These are phyloP conservation scores for Vigna hirtella DNA, from an alignment of 306 rosid genomes.

Conservation along the genomic window DNA sequence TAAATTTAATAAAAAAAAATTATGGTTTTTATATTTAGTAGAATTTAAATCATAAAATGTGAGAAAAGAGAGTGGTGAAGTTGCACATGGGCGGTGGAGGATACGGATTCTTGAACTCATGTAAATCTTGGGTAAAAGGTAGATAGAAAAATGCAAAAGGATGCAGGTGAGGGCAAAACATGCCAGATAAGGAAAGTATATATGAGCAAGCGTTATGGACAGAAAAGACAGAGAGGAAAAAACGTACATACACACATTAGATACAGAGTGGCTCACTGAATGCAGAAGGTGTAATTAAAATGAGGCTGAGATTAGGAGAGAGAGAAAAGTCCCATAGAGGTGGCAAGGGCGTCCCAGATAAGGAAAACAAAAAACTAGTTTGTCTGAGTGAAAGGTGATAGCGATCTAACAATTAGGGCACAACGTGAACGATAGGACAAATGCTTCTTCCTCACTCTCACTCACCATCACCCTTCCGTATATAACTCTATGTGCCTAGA, in stretches of 20 bases:
- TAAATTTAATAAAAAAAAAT: too few species aligned
- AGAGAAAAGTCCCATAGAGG: neutral
- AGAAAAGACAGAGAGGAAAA: slow-evolving; percentile 20
- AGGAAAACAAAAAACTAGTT: slow-evolving; percentile 61
- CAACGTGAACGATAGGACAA: slow-evolving; percentile 39
- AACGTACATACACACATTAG: neutral
- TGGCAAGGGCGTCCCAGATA: slow-evolving; percentile 42
- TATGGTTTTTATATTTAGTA: too few species aligned
- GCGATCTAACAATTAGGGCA: slow-evolving; percentile 57
- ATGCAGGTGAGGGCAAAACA: slow-evolving; percentile 44
- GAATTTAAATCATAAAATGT: too few species aligned
- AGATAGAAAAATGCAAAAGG: slow-evolving; percentile 35
- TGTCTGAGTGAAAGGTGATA: slow-evolving; percentile 64
- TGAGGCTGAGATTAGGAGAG: slow-evolving; percentile 20
- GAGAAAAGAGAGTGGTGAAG: neutral
- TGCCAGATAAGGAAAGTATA: slow-evolving; percentile 53
- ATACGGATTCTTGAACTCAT: neutral
- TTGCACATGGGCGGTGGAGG: slow-evolving; percentile 34
- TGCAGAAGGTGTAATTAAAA: slow-evolving; percentile 38
- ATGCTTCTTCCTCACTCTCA: slow-evolving; percentile 41
- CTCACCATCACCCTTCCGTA: slow-evolving; percentile 34
- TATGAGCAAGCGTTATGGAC: neutral
- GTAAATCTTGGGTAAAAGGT: slow-evolving; percentile 5
- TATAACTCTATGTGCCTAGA: neutral
- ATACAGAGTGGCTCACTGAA: neutral